Percentiles rank a stretch among this genome's conserved stretches.
phyloP scores from a whole-genome alignment of 2,329 filamentous ascomycete species.

The Penicillium paneum region DNA sequence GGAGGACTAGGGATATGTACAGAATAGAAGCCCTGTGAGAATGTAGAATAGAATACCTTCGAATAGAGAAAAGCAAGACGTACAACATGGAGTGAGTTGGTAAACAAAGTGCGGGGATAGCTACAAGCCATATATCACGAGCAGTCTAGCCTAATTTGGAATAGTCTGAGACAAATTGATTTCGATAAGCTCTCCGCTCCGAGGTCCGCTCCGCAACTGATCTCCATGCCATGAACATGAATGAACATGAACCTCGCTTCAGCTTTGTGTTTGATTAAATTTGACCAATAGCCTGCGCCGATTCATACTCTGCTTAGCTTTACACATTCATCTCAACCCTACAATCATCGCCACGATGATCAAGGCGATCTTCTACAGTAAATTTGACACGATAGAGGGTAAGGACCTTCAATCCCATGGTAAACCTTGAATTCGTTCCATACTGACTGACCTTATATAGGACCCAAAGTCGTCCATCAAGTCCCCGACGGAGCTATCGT shows the following conservation, averaged over 20 bases:
- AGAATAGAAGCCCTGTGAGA: background rate
- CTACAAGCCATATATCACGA: background rate
- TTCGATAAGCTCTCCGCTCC: conserved; percentile 11
- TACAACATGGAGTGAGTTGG: background rate
- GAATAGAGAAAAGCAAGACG: background rate
- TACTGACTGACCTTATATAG: conserved; percentile 35
- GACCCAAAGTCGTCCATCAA: conserved; percentile 62
- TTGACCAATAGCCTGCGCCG: background rate
- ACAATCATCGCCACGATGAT: conserved; percentile 49
- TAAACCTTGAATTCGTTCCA: background rate
- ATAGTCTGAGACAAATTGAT: background rate
- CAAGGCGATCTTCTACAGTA: conserved; percentile 64
- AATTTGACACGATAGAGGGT: conserved; percentile 61
- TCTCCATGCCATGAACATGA: background rate
- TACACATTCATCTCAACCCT: background rate
- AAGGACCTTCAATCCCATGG: conserved; percentile 5
- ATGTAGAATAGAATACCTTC: background rate
- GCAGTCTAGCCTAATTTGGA: background rate
- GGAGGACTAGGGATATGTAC: background rate
- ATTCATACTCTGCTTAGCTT: background rate
- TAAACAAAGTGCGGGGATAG: background rate
- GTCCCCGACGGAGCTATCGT: conserved; percentile 60
- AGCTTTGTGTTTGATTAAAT: background rate
- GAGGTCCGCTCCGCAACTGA: conserved; percentile 6
- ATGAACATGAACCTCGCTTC: background rate